Evolutionary conservation across 345 rosid species (phyloP).

Genomic region (Adansonia digitata): DNA sequence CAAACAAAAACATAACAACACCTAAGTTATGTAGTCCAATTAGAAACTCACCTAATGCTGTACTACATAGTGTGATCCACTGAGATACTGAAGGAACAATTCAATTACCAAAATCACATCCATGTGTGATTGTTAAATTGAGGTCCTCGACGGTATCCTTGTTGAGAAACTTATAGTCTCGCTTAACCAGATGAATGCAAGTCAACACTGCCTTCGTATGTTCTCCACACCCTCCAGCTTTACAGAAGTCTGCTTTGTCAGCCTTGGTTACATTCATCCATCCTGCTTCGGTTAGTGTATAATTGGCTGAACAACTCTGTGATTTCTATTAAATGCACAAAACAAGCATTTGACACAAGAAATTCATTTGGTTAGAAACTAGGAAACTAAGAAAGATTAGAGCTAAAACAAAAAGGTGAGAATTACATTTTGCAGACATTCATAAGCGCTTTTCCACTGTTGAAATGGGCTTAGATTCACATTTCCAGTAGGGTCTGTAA

Average conservation of each 20-base stretch:
- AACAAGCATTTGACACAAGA: neutral
- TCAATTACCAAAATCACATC: constrained; percentile 13
- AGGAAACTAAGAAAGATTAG: neutral
- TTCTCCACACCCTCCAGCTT: too few relatives aligned
- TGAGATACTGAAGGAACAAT: neutral
- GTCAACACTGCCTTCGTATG: neutral
- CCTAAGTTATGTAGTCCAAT: neutral
- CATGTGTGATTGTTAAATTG: constrained; percentile 1
- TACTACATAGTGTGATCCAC: neutral
- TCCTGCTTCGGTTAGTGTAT: neutral
- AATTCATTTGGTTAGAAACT: neutral
- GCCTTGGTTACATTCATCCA: neutral
- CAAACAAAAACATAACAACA: neutral
- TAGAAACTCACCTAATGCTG: neutral
- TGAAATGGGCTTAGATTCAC: constrained; percentile 25
- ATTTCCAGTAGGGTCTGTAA: constrained; percentile 13
- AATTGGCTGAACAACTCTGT: neutral
- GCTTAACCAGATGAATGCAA: neutral
- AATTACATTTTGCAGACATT: constrained; percentile 28
- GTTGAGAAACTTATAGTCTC: constrained; percentile 20
- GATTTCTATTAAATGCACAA: neutral
- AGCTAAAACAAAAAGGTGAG: neutral
- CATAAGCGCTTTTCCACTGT: constrained; percentile 26
- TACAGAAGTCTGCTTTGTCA: neutral
- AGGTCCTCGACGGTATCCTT: constrained; percentile 12